These are phyloP conservation scores for Elsinoe australis DNA, from an alignment of 2,329 filamentous ascomycete genomes.

Conservation along the genomic window DNA sequence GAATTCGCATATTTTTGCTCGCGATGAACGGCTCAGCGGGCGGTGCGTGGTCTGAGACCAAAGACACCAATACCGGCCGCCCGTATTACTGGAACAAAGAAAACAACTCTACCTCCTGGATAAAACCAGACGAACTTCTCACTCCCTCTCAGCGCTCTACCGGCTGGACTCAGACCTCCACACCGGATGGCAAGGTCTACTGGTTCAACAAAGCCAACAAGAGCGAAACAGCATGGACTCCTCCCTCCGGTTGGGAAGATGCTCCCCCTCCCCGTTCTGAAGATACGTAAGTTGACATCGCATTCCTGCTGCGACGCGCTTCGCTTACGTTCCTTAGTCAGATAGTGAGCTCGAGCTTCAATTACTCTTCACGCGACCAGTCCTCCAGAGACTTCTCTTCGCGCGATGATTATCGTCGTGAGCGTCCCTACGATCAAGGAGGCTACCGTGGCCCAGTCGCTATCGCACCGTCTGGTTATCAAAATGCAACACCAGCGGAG, in stretches of 20 bases:
- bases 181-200: slow-evolving; percentile 80
- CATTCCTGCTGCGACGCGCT: slow-evolving; percentile 36
- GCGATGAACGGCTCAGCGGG: slow-evolving; percentile 9
- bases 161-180: slow-evolving; percentile 81
- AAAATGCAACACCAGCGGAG: slow-evolving; percentile 73
- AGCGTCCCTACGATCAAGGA: slow-evolving; percentile 26
- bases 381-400: slow-evolving; percentile 39
- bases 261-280: not conserved
- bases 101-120: slow-evolving; percentile 89
- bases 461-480: slow-evolving; percentile 44
- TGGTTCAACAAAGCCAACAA: slow-evolving; percentile 89
- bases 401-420: slow-evolving; percentile 27
- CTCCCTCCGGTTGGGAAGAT: slow-evolving; percentile 47
- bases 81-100: slow-evolving; percentile 84
- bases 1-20: too few relatives aligned
- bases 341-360: slow-evolving; percentile 34
- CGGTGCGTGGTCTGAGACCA: slow-evolving; percentile 10
- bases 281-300: slow-evolving; percentile 13
- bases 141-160: slow-evolving; percentile 54
- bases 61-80: slow-evolving; percentile 63
- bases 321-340: slow-evolving; percentile 29
- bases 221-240: slow-evolving; percentile 79
- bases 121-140: slow-evolving; percentile 86
- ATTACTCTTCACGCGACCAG: slow-evolving; percentile 19
- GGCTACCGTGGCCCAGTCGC: slow-evolving; percentile 31